These are phyloP conservation scores for Wallacemonas sp. DNA, from an alignment of 208 protist species.

Conservation along the genomic window DNA sequence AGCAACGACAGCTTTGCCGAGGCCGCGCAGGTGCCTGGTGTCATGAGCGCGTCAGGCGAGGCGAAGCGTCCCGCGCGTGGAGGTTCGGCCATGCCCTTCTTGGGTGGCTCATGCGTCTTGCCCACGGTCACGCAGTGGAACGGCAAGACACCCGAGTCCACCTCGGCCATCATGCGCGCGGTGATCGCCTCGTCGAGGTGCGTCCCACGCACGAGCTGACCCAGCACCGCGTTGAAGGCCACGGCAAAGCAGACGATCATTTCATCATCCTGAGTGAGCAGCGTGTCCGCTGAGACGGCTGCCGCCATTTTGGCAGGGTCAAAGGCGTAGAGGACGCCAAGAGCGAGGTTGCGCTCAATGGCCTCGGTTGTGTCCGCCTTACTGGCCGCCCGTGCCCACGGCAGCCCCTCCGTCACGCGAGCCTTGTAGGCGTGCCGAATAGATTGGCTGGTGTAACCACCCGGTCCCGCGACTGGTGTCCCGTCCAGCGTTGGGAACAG, in stretches of 20 bases:
- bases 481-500: conserved; percentile 23
- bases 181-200: conserved; percentile 27
- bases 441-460: conserved; percentile 37
- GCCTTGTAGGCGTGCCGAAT: conserved; percentile 23
- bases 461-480: conserved; percentile 17
- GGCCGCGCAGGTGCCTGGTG: conserved; percentile 26
- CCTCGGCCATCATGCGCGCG: conserved; percentile 16
- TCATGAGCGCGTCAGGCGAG: conserved; percentile 33
- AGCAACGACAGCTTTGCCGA: conserved; percentile 6
- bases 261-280: conserved; percentile 32
- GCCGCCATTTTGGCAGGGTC: conserved; percentile 15
- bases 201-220: conserved; percentile 19
- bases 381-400: conserved; percentile 8
- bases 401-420: conserved; percentile 10
- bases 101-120: conserved; percentile 13
- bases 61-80: conserved; percentile 25
- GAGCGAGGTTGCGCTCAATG: conserved; percentile 22
- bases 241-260: conserved; percentile 33
- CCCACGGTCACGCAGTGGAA: conserved; percentile 27
- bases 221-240: conserved; percentile 34
- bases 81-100: conserved; percentile 15
- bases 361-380: conserved; percentile 33
- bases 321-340: conserved; percentile 22
- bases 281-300: conserved; percentile 19
- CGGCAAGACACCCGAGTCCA: conserved; percentile 22